These are phyloP conservation scores for Hordeum marinum DNA, from an alignment of 176 grass and related monocot species.

Conservation along the genomic window DNA sequence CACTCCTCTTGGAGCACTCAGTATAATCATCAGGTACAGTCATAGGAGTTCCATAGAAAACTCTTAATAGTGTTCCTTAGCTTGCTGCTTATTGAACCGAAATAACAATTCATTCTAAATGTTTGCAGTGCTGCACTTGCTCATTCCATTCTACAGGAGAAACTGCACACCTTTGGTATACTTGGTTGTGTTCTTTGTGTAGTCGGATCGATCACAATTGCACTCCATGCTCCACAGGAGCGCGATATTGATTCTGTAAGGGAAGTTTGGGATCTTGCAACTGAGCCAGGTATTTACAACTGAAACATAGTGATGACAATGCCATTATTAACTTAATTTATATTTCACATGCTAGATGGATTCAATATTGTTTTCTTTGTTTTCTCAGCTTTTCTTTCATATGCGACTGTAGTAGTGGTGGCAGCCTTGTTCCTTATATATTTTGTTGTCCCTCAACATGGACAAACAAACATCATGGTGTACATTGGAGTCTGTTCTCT, in stretches of 20 bases:
- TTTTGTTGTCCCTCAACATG: conserved; percentile 75
- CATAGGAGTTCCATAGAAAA: background rate
- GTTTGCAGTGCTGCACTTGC: conserved; percentile 83
- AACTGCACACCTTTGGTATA: conserved; percentile 77
- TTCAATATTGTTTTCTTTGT: conserved; percentile 29
- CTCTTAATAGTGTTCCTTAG: conserved; percentile 9
- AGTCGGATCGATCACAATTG: conserved; percentile 90
- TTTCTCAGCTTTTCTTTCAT: conserved; percentile 77
- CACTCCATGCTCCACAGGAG: conserved; percentile 87
- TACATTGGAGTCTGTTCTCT: conserved; percentile 94
- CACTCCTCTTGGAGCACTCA: conserved; percentile 93
- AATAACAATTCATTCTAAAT: conserved; percentile 10
- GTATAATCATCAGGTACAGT: conserved; percentile 94
- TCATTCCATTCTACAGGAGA: conserved; percentile 78
- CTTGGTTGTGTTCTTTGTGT: conserved; percentile 95
- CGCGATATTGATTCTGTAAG: conserved; percentile 83
- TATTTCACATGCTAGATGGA: background rate
- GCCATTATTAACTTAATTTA: background rate
- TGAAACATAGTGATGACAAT: background rate
- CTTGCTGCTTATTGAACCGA: conserved; percentile 18
- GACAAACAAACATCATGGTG: conserved; percentile 92
- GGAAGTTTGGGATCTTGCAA: conserved; percentile 96
- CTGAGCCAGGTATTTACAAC: conserved; percentile 73
- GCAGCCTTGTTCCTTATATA: conserved; percentile 80
- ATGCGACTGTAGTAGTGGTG: conserved; percentile 63